phyloP scores from a whole-genome alignment of 495 filamentous ascomycete species.

The Lasiosphaeris hirsuta region DNA sequence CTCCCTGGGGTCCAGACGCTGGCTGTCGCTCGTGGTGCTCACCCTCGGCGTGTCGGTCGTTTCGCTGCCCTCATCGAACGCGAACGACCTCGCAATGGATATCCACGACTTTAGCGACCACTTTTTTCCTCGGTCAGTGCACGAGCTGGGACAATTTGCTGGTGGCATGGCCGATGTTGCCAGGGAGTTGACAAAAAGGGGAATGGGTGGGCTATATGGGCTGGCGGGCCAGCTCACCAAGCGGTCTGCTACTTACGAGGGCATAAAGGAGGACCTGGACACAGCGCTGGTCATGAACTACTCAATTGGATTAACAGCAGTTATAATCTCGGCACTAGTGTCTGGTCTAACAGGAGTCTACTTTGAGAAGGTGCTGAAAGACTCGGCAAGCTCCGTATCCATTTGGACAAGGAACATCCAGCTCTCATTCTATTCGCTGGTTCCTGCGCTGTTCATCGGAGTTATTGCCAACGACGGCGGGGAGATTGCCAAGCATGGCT shows the following conservation, averaged over 20 bases:
- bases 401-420: conserved; percentile 95
- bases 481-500: conserved; percentile 75
- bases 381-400: conserved; percentile 63
- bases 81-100: conserved; percentile 41
- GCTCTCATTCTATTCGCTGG: conserved; percentile 85
- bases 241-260: conserved; percentile 94
- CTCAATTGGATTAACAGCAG: conserved; percentile 72
- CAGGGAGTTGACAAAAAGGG: conserved; percentile 45
- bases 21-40: conserved; percentile 76
- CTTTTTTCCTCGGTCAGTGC: conserved; percentile 71
- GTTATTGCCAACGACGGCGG: conserved; percentile 83
- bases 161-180: conserved; percentile 45
- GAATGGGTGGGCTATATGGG: conserved; percentile 37
- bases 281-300: conserved; percentile 67
- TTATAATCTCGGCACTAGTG: conserved; percentile 68
- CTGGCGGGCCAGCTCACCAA: conserved; percentile 52
- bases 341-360: conserved; percentile 86
- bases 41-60: conserved; percentile 83
- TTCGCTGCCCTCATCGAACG: conserved; percentile 63
- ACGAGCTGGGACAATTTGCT: conserved; percentile 52
- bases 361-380: conserved; percentile 93
- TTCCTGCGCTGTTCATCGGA: conserved; percentile 80
- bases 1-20: conserved; percentile 65
- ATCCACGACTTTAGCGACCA: conserved; percentile 56
- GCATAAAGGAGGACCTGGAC: conserved; percentile 78